Base-by-base conservation (phyloP, 2,329 filamentous ascomycete genomes). In the Ascosphaera apis region DNA sequence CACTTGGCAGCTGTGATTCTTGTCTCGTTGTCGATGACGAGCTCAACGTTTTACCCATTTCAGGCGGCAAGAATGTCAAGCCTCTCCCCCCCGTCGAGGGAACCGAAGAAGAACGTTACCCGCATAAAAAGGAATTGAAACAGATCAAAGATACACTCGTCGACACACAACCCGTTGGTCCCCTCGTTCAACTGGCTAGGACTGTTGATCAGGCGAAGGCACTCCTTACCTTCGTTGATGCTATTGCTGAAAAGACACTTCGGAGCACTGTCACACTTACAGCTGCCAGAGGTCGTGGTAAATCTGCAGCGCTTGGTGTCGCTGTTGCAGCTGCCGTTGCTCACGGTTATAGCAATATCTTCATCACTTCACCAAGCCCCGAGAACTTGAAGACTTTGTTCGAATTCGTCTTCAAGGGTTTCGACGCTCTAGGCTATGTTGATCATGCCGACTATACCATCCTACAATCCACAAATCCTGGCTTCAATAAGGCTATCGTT, bases 311-410 rank as follows among this genome's bases (percentile, higher is more conserved):
- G 17, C 68, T 98, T 48, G 88, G 88, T 57, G 76, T 98, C 36
- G 83, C 88, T 2, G 78, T 98, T 31, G 88, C 88, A 3, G 83
- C 88, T 2, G 91, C 91, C 1, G 70, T 98, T 32, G 86, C 88
- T 1, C 80, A 95, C 51, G 88, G 88, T 17, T 98, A 98, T 58
- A 92, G 83, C 62, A 98, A 98, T 55, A 92, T 98, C 48, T 98
- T 98, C 58, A 92, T 98, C 52, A 98, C 88, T 1, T 95, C 86
- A 1, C 86, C 86, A 0, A 93, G 82, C 41, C 88, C 88, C 0
- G 91, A 98, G 58, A 98, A 98, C 58, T 65, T 98, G 65, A 98
- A 95, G 61, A 98, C 88, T 0, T 65, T 98, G 5, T 98, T 98
- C 52, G 84, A 98, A 49, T 98, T 98, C 48, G 71, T 98, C 13